Evolutionary conservation across 2,329 filamentous ascomycete species (phyloP).

Genomic region (Colletotrichum shisoi): DNA sequence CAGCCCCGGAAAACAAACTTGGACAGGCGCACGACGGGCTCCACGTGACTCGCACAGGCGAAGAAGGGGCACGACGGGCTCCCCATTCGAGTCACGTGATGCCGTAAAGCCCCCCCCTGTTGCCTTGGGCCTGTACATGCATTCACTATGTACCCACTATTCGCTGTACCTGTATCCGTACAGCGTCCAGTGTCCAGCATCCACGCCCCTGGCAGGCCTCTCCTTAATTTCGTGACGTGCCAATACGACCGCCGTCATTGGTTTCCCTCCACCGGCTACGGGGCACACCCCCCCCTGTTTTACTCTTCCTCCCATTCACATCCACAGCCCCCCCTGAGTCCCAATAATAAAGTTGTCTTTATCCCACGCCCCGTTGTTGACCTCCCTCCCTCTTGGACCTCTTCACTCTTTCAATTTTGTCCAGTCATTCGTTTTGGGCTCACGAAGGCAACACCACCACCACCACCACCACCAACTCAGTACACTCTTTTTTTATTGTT

Average conservation of each 20-base stretch:
- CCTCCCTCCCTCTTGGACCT: not conserved
- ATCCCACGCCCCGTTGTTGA: slow-evolving; percentile 26
- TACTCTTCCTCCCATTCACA: slow-evolving; percentile 5
- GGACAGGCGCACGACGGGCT: not conserved
- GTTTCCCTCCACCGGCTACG: slow-evolving; percentile 20
- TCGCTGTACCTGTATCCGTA: not conserved
- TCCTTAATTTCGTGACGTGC: slow-evolving; percentile 38
- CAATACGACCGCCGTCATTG: slow-evolving; percentile 33
- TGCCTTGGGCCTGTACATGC: not conserved
- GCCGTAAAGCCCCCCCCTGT: not conserved
- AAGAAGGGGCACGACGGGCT: not conserved
- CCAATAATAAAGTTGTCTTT: slow-evolving; percentile 30
- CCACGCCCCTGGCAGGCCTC: slow-evolving; percentile 27
- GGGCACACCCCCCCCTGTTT: not conserved
- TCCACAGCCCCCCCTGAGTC: slow-evolving; percentile 9
- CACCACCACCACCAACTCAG: slow-evolving; percentile 19
- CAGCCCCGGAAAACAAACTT: slow-evolving; percentile 37
- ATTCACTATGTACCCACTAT: not conserved
- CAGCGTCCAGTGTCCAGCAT: not conserved
- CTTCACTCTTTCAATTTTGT: slow-evolving; percentile 10
- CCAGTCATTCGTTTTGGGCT: slow-evolving; percentile 38
- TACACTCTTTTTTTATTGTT: slow-evolving; percentile 26
- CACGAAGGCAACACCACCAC: slow-evolving; percentile 18
- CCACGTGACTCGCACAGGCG: too few relatives aligned
- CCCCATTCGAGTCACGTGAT: not conserved